These are phyloP conservation scores for Inonotus obliquus DNA, from an alignment of 1,284 basidiomycete genomes.

Conservation along the genomic window DNA sequence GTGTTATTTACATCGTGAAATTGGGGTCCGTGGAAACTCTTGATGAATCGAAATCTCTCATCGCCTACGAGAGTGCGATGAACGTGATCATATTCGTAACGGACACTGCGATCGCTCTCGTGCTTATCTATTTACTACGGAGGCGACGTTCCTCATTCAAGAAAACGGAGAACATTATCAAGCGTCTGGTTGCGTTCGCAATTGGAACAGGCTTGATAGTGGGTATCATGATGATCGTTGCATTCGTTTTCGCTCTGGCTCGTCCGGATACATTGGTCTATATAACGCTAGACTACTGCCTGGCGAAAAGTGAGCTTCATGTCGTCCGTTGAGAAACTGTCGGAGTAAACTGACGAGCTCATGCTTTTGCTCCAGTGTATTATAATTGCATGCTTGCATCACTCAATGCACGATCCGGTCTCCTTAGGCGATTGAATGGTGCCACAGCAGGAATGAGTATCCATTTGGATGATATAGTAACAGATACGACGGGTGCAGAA, in stretches of 20 bases:
- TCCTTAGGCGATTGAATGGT: background rate
- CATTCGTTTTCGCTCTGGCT: background rate
- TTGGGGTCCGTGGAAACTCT: background rate
- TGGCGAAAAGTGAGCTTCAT: background rate
- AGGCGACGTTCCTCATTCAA: constrained; percentile 4
- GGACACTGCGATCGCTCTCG: background rate
- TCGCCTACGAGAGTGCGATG: background rate
- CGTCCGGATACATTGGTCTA: background rate
- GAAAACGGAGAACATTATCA: constrained; percentile 7
- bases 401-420: background rate
- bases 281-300: background rate
- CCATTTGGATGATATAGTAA: background rate
- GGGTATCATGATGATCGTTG: background rate
- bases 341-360: background rate
- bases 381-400: background rate
- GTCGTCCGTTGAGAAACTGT: background rate
- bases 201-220: constrained; percentile 1
- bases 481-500: background rate
- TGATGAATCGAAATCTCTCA: no score
- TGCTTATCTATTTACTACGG: background rate
- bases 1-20: background rate
- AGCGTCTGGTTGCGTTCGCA: background rate
- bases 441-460: background rate
- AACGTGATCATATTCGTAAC: background rate
- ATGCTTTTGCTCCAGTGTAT: background rate